Percentiles rank a stretch among this genome's conserved stretches.
Evolutionary conservation across 176 grass and related monocot species (phyloP).

Genomic region (Oryza officinalis): DNA sequence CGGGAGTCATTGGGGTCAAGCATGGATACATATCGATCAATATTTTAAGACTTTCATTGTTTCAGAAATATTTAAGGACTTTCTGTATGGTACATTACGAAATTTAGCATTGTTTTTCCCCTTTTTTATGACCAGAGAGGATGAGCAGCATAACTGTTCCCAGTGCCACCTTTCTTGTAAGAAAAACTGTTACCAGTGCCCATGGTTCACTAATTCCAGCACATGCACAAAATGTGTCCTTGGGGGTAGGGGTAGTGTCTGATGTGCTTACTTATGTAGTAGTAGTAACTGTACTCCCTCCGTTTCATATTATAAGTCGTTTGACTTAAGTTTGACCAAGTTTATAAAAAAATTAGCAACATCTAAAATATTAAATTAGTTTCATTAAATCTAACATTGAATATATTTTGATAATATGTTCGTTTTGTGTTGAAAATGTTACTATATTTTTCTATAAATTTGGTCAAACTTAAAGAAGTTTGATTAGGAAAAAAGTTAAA

Average conservation of each 20-base stretch:
- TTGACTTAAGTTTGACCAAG: too few relatives aligned
- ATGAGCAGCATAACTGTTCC: background rate
- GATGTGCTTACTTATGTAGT: background rate
- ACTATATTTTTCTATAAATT: too few relatives aligned
- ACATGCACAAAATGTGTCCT: background rate
- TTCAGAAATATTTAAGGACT: background rate
- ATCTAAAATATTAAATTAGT: too few relatives aligned
- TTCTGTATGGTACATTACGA: background rate
- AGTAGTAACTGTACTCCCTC: too few relatives aligned
- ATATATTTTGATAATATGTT: too few relatives aligned
- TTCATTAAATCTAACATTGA: too few relatives aligned
- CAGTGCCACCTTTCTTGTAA: background rate
- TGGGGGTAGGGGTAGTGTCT: background rate
- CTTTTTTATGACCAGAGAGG: background rate
- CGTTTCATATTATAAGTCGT: too few relatives aligned
- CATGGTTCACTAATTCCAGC: background rate
- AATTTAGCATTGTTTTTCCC: background rate
- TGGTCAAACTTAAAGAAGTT: too few relatives aligned
- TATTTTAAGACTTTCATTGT: background rate
- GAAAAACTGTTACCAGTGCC: background rate
- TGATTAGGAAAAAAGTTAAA: too few relatives aligned
- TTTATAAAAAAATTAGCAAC: too few relatives aligned
- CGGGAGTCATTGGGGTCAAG: constrained; percentile 1
- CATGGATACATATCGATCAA: background rate
- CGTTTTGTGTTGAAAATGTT: too few relatives aligned